Conservation (phyloP, 768 basidiomycete genomes). For the Pleurotus tuoliensis region DNA sequence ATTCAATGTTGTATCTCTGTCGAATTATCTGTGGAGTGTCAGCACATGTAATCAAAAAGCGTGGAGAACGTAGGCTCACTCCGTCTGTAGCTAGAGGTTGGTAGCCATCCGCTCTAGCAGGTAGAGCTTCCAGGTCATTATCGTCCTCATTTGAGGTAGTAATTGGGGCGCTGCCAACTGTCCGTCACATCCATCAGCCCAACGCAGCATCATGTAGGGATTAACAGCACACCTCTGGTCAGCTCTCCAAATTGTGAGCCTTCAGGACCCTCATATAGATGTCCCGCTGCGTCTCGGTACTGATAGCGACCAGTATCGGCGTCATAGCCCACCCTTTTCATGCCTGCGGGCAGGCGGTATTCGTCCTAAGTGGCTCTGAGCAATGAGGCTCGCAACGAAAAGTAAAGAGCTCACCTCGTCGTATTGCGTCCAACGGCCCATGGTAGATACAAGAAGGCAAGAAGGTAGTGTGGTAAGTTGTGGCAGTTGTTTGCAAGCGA, state of each 20-base stretch:
- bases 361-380: conserved; percentile 33
- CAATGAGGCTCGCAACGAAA: not conserved
- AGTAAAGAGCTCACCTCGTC: conserved; percentile 12
- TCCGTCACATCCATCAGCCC: not conserved
- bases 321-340: conserved; percentile 75
- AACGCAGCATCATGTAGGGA: not conserved
- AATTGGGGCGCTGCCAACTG: conserved; percentile 1
- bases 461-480: not conserved
- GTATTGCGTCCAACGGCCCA: conserved; percentile 26
- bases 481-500: no score
- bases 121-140: conserved; percentile 55
- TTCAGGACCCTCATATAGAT: conserved; percentile 51
- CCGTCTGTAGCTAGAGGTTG: conserved; percentile 47
- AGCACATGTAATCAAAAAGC: not conserved
- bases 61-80: conserved; percentile 26
- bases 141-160: conserved; percentile 18
- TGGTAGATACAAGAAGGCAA: conserved; percentile 7
- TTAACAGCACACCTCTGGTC: conserved; percentile 34
- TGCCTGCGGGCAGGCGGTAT: conserved; percentile 49
- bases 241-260: conserved; percentile 63
- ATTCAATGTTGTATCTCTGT: conserved; percentile 23
- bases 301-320: conserved; percentile 64
- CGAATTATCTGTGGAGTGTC: conserved; percentile 1
- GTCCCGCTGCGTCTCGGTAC: conserved; percentile 56
- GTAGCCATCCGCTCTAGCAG: conserved; percentile 51